Base-by-base conservation (phyloP, 495 filamentous ascomycete genomes). In the Penicillium maclennaniae region DNA sequence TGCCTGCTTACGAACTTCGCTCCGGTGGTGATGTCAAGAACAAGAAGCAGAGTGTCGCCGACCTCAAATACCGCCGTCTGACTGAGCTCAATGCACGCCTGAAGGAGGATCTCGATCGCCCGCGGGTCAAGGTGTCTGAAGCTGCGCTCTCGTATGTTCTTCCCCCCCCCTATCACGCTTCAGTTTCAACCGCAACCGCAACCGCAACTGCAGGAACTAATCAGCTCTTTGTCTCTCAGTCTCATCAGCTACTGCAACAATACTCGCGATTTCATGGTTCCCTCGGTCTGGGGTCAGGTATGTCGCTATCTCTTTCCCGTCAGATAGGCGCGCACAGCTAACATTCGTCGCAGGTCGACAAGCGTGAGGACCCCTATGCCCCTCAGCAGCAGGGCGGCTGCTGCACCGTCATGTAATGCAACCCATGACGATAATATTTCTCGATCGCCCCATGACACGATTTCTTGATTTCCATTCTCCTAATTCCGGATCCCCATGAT, bases 41-140 rank as follows among this genome's bases (percentile, higher is more conserved):
- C 77, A 97, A 95, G 82, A 97, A 96, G 80, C 95, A 98, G 73
- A 95, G 89, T 71, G 96, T 97, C 84, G 95, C 93, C 45, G 93
- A 97, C 73, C 83, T 97, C 50, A 98, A 97, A 78, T 83, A 97
- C 59, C 87, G 93, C 57, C 88, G 95, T 41, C 79, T 98, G 71
- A 97, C 90, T 44, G 93, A 98, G 75, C 83, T 98, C 68, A 98
- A 97, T 79, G 85, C 86, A 61, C 85, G 95, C 58, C 79, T 98
- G 68, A 84, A 89, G 62, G 93, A 98, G 70, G 93, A 98, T 75
- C 77, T 98, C 51, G 93, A 97, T 51, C 82, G 93, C 69, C 89
- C 93, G 55, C 83, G 93, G 53, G 93, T 97, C 65, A 95, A 89
- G 65, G 92, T 97, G 44, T 96, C 91, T 55, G 89, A 96, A 70